Evolutionary conservation across 179 eudicot genomes (phyloP), one percentile per base, ranked within the genome.

Genomic region (Pouteria campechiana): DNA sequence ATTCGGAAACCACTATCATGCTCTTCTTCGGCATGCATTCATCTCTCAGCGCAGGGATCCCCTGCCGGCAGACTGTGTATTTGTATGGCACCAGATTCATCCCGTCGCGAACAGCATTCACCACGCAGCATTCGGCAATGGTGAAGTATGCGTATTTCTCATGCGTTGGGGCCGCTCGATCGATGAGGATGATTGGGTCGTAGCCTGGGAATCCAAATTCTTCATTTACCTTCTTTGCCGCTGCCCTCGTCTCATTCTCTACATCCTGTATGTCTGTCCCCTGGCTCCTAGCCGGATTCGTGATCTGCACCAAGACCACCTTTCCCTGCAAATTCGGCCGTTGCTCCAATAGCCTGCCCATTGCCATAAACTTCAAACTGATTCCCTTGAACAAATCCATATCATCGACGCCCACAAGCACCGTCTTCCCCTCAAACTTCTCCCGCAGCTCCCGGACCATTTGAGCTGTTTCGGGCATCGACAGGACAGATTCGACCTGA

Each of bases 321-420:
- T 44, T 64, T 11, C 92, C 94, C 72, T 74, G 64, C 32, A 58
- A 51, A 0, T 33, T 37, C 0, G 82, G 84, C 32, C 73, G 63
- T 33, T 58, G 51, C 20, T 68, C 69, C 14, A 88, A 46, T 23
- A 88, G 67, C 52, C 64, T 53, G 6, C 72, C 78, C 57, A 88
- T 56, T 10, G 97, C 97, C 29, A 73, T 34, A 20, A 88, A 73
- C 78, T 88, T 88, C 47, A 87, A 73, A 43, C 86, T 65, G n/a
- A 87, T 87, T 18, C 94, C 96, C 54, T 87, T 87, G 13, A 87
- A 70, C 60, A 87, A 66, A 55, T 87, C 96, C 90, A 79, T 67
- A 51, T 87, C 96, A 67, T 87, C 94, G 10, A 87, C 94, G 40
- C 96, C 94, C 31, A 87, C 63, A 33, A 87, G 46, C 49, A 87